Base-by-base conservation (phyloP, 2,329 filamentous ascomycete genomes). In the Penicillium sp. region DNA sequence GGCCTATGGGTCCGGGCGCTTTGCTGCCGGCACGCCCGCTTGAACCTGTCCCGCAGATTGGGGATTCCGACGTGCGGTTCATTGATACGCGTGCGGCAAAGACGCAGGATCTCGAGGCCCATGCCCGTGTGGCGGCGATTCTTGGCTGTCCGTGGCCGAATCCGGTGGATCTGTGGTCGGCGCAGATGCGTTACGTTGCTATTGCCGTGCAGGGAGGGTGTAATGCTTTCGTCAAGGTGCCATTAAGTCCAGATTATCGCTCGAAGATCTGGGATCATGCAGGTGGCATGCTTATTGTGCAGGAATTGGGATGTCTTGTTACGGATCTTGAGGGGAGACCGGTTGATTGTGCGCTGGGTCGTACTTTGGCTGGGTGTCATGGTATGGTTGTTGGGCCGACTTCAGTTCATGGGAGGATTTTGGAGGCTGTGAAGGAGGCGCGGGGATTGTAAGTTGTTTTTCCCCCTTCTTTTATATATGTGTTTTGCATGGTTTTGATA, bases 241-340 rank as follows among this genome's bases (percentile, higher is more conserved):
- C 79, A 9, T 71, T 71, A 50, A 73, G 74, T 4, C 60, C 69
- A 31, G 67, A 69, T 9, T 74, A 80, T 58, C 78, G 74, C 31
- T 79, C 78, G 0, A 76, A 77, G 54, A 71, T 82, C n/a, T 84
- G 81, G 81, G 82, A 84, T 65, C 81, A 84, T 67, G 79, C 79
- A 1, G 81, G 80, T 5, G 81, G 80, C 0, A 77, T 80, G 61
- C 64, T 83, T 26, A 73, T 84, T 41, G 78, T 75, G 51, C 67
- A 77, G 53, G 81, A 84, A 62, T 73, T 77, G 1, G 81, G 82
- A 7, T 79, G 78, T 9, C 69, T 73, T 46, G 75, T 84, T 25
- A 79, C 74, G 2, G 82, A 84, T 65, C 66, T 83, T 42, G 67
- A 79, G 30, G 81, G 82, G 1, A 78, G 72, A 35, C 61, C 72